Conservation (phyloP, 352 stramenopile genomes). For the Aphanomyces euteiches region DNA sequence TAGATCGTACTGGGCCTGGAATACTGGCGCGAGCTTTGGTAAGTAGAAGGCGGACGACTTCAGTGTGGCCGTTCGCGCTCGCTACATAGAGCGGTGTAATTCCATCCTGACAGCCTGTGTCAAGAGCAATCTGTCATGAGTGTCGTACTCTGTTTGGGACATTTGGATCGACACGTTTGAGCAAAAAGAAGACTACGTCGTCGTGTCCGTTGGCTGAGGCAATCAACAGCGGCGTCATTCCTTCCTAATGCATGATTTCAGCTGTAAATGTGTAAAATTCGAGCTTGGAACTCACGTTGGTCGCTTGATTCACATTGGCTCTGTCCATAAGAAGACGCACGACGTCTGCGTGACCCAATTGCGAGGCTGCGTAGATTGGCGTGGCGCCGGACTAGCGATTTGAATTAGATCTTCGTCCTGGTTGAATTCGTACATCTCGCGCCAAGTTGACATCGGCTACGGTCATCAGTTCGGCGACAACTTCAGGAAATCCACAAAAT, state of each 20-base stretch:
- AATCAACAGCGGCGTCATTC: not conserved
- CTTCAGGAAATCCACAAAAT: not conserved
- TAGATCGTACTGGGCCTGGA: not conserved
- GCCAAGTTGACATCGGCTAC: not conserved
- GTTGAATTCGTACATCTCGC: not conserved
- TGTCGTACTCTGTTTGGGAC: not conserved
- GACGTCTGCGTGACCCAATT: constrained; percentile 14
- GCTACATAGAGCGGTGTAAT: not conserved
- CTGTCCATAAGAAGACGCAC: constrained; percentile 18
- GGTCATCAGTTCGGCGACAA: not conserved
- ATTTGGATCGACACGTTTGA: not conserved
- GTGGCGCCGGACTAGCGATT: constrained; percentile 9
- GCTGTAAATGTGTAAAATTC: too few relatives aligned
- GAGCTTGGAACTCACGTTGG: not conserved
- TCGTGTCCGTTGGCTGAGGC: not conserved
- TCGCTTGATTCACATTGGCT: constrained; percentile 10
- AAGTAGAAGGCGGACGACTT: not conserved
- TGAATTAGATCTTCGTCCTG: not conserved
- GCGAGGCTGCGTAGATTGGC: constrained; percentile 3
- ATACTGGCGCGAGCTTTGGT: not conserved
- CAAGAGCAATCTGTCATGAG: too few relatives aligned
- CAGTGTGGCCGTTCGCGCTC: not conserved
- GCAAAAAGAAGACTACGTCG: not conserved
- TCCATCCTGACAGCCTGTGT: not conserved
- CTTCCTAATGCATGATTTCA: not conserved